Conservation (phyloP, 2,329 filamentous ascomycete genomes). For the Lachnellula hyalina region DNA sequence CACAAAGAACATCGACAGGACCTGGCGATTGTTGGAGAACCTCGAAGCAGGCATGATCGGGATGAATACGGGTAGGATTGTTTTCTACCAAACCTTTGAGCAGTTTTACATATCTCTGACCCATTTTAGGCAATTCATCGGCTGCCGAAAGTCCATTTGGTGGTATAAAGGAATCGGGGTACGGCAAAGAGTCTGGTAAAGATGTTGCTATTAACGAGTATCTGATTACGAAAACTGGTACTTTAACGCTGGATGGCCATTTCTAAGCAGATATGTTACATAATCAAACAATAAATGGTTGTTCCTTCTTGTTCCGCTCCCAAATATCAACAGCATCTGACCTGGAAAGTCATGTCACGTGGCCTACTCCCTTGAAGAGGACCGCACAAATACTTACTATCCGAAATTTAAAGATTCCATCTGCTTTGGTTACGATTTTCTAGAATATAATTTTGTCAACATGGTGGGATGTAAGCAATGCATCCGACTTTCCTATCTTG, state of each 20-base stretch:
- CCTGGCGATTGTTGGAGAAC: slow-evolving; percentile 61
- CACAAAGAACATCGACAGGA: slow-evolving; percentile 61
- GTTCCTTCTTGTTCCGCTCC: no score
- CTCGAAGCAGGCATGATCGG: slow-evolving; percentile 67
- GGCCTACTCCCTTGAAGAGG: no score
- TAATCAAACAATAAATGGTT: no score
- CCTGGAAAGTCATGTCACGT: no score
- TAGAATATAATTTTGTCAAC: no score
- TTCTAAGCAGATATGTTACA: slow-evolving; percentile 32
- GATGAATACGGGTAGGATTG: slow-evolving; percentile 48
- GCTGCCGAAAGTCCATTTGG: slow-evolving; percentile 63
- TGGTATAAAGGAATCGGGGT: slow-evolving; percentile 62
- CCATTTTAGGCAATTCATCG: slow-evolving; percentile 49
- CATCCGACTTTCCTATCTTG: no score
- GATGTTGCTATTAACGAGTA: slow-evolving; percentile 61
- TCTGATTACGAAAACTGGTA: slow-evolving; percentile 60
- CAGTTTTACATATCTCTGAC: slow-evolving; percentile 2
- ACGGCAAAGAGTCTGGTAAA: slow-evolving; percentile 63
- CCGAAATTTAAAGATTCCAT: no score
- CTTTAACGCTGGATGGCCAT: slow-evolving; percentile 53
- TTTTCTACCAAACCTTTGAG: neutral
- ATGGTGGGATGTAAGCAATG: no score
- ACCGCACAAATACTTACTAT: no score
- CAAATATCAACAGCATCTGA: no score
- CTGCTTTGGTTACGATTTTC: no score